These are phyloP conservation scores for Zalaria sp. DNA, from an alignment of 2,329 filamentous ascomycete species.

Conservation along the genomic window DNA sequence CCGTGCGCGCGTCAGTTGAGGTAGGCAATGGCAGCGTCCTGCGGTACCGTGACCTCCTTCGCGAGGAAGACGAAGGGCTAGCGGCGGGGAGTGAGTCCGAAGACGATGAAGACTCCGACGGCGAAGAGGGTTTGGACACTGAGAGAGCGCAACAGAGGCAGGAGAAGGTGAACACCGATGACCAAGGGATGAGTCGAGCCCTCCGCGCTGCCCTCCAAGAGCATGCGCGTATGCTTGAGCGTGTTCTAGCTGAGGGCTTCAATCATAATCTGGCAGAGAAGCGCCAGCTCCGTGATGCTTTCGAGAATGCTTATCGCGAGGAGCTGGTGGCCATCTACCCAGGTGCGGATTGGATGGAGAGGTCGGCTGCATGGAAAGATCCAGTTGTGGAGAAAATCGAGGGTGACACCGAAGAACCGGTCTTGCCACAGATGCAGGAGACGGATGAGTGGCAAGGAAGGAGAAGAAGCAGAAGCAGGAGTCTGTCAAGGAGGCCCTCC, in stretches of 20 bases:
- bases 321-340: constrained; percentile 29
- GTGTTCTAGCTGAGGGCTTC: constrained; percentile 58
- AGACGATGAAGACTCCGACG: constrained; percentile 8
- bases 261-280: constrained; percentile 38
- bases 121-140: constrained; percentile 14
- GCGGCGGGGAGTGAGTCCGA: background rate
- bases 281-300: constrained; percentile 17
- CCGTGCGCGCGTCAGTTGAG: constrained; percentile 64
- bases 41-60: constrained; percentile 62
- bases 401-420: background rate
- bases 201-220: constrained; percentile 78
- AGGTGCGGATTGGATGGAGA: constrained; percentile 10
- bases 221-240: constrained; percentile 76
- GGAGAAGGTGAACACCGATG: constrained; percentile 21
- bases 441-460: background rate
- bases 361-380: constrained; percentile 12
- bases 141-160: constrained; percentile 8
- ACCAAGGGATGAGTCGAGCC: constrained; percentile 52
- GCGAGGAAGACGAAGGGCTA: constrained; percentile 24
- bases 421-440: background rate
- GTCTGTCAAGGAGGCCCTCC: background rate
- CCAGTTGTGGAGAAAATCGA: background rate
- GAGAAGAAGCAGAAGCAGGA: background rate
- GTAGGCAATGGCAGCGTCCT: constrained; percentile 61
- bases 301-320: constrained; percentile 29